Evolutionary conservation across 768 basidiomycete species (phyloP), one percentile per base, ranked within the genome.

Genomic region (Coprinellus aureogranulatus): DNA sequence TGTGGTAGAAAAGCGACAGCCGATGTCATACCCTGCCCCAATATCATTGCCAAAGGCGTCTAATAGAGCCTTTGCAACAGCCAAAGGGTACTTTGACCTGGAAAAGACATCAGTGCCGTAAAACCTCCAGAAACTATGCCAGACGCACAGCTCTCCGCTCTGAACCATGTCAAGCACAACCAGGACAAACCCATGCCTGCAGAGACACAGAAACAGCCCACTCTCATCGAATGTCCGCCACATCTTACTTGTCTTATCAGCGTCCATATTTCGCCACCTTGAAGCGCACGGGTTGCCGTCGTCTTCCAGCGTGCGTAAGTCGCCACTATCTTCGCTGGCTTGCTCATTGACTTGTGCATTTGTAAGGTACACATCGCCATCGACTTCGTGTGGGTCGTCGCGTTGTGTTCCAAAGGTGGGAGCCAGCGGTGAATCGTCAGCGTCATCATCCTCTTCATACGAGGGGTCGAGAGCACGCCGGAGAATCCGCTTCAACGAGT

Each of bases 211-310:
- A 25, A 71, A 73, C 1, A 70, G 48, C 0, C 71, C 69, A 0
- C 68, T 70, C 59, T 72, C 70, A n/a, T 70, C 66, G 58, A 71
- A 73, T 0, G 72, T 61, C 0, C 63, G 67, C 72, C 68, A 71
- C 63, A 65, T 68, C 6, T 61, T 45, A 16, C 55, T 49, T 0
- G 61, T 60, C 0, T 58, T 16, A 2, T 72, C 62, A 5, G 53
- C 54, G 3, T 52, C 45, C 61, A 69, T 66, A 40, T 68, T 68
- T 5, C 5, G 18, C 41, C 41, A 44, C 8, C 41, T 8, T 6
- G 10, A 5, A 5, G 41, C 41, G 18, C 41, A 44, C 8, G 41
- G 41, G 41, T n/a, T 44, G 6, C 18, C 20, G 41, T 8, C 41
- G 14, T 44, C 41, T 6, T n/a, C 41, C 6, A 18, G 16, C 14